These are phyloP conservation scores for Penicillium antarcticum DNA, from an alignment of 495 filamentous ascomycete species.

Conservation along the genomic window DNA sequence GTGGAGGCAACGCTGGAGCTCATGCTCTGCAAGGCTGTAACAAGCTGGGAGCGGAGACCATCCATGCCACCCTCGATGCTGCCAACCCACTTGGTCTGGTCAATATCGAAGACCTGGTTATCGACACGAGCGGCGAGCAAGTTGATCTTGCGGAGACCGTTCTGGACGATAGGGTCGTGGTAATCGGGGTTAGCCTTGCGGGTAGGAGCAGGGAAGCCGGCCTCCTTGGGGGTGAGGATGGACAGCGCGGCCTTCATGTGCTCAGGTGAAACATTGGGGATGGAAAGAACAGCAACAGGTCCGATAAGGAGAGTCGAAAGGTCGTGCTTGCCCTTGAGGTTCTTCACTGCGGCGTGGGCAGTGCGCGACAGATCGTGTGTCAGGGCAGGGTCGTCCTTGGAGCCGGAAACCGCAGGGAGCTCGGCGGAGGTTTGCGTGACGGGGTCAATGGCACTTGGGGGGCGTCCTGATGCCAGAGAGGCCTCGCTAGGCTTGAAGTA, in stretches of 20 bases:
- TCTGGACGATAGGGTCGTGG: conserved; percentile 71
- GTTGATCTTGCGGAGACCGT: conserved; percentile 79
- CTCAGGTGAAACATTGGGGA: conserved; percentile 77
- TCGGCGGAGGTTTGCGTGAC: conserved; percentile 42
- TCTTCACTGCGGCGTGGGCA: conserved; percentile 59
- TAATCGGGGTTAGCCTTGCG: conserved; percentile 73
- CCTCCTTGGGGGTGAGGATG: conserved; percentile 65
- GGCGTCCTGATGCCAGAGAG: conserved; percentile 21
- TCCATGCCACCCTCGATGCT: conserved; percentile 81
- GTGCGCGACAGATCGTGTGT: conserved; percentile 73
- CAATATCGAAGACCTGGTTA: conserved; percentile 76
- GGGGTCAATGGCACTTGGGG: conserved; percentile 40
- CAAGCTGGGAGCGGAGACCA: conserved; percentile 75
- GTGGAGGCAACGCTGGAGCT: conserved; percentile 68
- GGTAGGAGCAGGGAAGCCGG: conserved; percentile 72
- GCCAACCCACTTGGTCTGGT: conserved; percentile 78
- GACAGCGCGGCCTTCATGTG: conserved; percentile 76
- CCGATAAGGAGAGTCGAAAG: conserved; percentile 77
- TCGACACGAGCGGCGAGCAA: conserved; percentile 81
- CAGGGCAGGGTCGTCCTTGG: conserved; percentile 47
- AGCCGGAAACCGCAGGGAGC: conserved; percentile 25
- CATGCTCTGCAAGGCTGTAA: conserved; percentile 70
- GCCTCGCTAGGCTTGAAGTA: conserved; percentile 65
- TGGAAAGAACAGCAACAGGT: conserved; percentile 73
- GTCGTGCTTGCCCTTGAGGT: conserved; percentile 54